These are phyloP conservation scores for Chrysanthemum seticuspe DNA, from an alignment of 129 eudicot species.

Conservation along the genomic window DNA sequence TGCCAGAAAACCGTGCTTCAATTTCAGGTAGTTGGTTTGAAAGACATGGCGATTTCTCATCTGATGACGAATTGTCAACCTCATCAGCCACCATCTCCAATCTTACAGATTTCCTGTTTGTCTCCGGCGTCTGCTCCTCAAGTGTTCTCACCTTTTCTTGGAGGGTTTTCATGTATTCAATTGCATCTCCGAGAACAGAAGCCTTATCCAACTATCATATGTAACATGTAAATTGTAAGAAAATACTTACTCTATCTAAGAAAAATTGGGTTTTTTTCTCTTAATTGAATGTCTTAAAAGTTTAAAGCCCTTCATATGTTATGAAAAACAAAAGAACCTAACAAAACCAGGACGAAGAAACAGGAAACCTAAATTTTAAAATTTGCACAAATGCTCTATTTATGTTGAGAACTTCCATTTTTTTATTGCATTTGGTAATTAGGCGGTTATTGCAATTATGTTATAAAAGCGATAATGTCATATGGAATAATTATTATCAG, in stretches of 20 bases:
- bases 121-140: constrained; percentile 49
- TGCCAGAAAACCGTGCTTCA: constrained; percentile 52
- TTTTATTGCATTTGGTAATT: too few species aligned
- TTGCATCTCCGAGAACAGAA: constrained; percentile 68
- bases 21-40: constrained; percentile 50
- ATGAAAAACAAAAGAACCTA: too few species aligned
- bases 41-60: constrained; percentile 22
- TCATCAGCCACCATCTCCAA: constrained; percentile 23
- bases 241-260: not conserved
- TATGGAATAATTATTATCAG: not conserved
- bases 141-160: constrained; percentile 55
- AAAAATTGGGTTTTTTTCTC: too few species aligned
- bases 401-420: too few species aligned
- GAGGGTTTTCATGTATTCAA: constrained; percentile 64
- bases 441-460: not conserved
- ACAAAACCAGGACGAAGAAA: not conserved
- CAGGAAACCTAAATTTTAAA: not conserved
- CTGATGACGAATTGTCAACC: constrained; percentile 33
- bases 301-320: too few species aligned
- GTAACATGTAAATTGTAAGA: not conserved
- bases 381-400: not conserved
- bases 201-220: constrained; percentile 9
- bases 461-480: too few species aligned
- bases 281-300: too few species aligned
- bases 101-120: constrained; percentile 26